Evolutionary conservation across 768 basidiomycete genomes (phyloP), one percentile per base, ranked within the genome.

Genomic region (Atractiella rhizophila): DNA sequence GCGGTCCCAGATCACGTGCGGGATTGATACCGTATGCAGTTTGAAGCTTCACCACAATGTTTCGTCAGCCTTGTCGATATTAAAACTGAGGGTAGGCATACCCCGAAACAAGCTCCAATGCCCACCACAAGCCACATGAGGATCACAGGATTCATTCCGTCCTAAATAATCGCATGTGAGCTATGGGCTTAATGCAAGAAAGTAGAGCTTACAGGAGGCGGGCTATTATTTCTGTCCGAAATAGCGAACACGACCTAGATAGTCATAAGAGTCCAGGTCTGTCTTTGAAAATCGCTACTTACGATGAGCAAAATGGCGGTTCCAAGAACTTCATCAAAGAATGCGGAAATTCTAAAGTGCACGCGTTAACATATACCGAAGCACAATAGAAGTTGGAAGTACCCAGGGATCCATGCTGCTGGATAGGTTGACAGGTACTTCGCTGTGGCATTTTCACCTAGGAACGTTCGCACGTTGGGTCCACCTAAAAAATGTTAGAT

Each of bases 201-300:
- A n/a, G n/a, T n/a, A n/a, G n/a, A n/a, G n/a, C n/a, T n/a, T n/a
- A n/a, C 41, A 15, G 43, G 43, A 23, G 41, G 28, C 25, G 43
- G 41, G 27, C 26, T 45, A 39, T 45, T 45, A 39, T 45, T 45
- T 7, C 38, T 23, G 28, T 45, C 43, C 28, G 38, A 37, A n/a
- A 45, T 28, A 20, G 41, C 23, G 28, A 42, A 25, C 16, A 45
- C 41, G 28, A n/a, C n/a, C n/a, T n/a, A n/a, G n/a, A n/a, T n/a
- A n/a, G n/a, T n/a, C n/a, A n/a, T n/a, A n/a, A n/a, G n/a, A n/a
- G n/a, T n/a, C n/a, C n/a, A n/a, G n/a, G n/a, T n/a, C n/a, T n/a
- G n/a, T n/a, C n/a, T n/a, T n/a, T n/a, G n/a, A n/a, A n/a, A n/a
- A n/a, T n/a, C n/a, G n/a, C n/a, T n/a, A n/a, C n/a, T n/a, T n/a